Evolutionary conservation across 1,284 basidiomycete genomes (phyloP).

Genomic region (Papiliotrema flavescens): DNA sequence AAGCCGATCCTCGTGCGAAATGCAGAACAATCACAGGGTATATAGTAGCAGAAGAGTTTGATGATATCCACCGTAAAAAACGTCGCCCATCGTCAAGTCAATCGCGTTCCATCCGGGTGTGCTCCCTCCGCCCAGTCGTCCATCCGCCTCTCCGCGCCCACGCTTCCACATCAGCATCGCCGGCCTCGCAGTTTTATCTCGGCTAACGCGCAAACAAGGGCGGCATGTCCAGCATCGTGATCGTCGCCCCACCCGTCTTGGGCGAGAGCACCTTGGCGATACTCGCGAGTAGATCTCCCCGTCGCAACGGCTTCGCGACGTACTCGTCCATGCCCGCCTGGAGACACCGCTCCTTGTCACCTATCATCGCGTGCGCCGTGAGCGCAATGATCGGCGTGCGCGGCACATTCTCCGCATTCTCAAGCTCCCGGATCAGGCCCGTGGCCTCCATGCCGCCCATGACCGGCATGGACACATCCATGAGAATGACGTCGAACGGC

Average conservation of each 20-base stretch:
- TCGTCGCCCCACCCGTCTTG: constrained; percentile 10
- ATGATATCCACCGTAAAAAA: too few species aligned
- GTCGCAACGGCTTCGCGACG: constrained; percentile 51
- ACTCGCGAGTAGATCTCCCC: constrained; percentile 45
- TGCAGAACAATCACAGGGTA: too few species aligned
- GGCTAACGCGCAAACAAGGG: constrained; percentile 4
- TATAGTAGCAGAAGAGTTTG: too few species aligned
- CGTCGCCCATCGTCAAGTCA: too few species aligned
- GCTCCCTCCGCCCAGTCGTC: too few species aligned
- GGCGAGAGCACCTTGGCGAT: constrained; percentile 43
- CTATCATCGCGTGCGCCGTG: constrained; percentile 77
- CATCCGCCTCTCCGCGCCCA: too few species aligned
- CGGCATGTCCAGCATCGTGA: constrained; percentile 4
- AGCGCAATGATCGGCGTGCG: constrained; percentile 92
- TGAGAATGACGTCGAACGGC: constrained; percentile 84
- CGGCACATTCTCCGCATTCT: constrained; percentile 66
- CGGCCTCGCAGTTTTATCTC: too few species aligned
- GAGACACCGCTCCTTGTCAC: constrained; percentile 87
- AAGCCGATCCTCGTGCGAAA: too few species aligned
- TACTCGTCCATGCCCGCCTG: constrained; percentile 67
- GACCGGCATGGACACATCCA: constrained; percentile 98
- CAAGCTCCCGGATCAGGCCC: constrained; percentile 59
- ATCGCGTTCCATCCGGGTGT: too few species aligned
- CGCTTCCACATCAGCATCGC: too few species aligned
- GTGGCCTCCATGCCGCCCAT: constrained; percentile 59